phyloP scores from a whole-genome alignment of 75 land plant genomes.

The Pinus albicaulis region DNA sequence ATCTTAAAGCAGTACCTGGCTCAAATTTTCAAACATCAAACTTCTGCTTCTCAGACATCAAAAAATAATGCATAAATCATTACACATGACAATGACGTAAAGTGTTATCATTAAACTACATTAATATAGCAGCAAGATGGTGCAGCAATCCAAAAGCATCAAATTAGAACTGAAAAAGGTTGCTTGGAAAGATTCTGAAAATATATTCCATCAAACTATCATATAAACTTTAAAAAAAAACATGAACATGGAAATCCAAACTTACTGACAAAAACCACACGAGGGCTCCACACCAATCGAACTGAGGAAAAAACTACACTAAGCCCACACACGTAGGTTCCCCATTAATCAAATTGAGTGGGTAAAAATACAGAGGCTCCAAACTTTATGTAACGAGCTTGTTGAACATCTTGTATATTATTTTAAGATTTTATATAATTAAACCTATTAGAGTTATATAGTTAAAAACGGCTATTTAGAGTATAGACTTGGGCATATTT shows the following conservation, averaged over 20 bases:
- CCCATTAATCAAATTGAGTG: background rate
- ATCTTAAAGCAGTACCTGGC: constrained; percentile 54
- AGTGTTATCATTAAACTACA: background rate
- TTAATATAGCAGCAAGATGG: background rate
- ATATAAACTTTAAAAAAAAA: background rate
- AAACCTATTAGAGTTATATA: too few species aligned
- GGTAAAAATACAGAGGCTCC: background rate
- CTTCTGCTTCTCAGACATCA: background rate
- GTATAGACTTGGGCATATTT: too few species aligned
- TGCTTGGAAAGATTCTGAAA: background rate
- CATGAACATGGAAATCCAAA: background rate
- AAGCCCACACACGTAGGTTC: background rate
- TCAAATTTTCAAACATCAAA: background rate
- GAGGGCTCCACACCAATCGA: background rate
- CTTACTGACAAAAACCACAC: background rate
- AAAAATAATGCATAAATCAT: background rate
- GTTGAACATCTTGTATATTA: background rate
- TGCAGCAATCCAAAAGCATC: background rate
- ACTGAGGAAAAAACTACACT: too few species aligned
- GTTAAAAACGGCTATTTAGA: too few species aligned
- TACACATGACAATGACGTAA: background rate
- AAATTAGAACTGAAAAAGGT: background rate
- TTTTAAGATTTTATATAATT: too few species aligned
- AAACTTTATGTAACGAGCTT: background rate
- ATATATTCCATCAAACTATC: background rate